These are phyloP conservation scores for Crithidia fasciculata DNA, from an alignment of 208 protist genomes.

Conservation along the genomic window DNA sequence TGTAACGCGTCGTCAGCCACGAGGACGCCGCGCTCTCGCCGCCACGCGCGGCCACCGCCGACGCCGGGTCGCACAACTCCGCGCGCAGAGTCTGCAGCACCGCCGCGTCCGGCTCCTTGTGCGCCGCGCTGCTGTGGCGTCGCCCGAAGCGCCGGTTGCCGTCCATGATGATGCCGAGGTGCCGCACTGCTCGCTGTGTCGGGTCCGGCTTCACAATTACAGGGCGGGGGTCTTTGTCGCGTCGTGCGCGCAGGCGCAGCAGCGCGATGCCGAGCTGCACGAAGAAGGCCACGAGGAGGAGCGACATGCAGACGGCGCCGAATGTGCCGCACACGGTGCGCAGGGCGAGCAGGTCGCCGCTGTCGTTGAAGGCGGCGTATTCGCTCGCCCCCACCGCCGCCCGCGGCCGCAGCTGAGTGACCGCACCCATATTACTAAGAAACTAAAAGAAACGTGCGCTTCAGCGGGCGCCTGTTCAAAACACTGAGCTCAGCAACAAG, in stretches of 20 bases:
- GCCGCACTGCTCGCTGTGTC: constrained; percentile 52
- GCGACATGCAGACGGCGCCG: constrained; percentile 23
- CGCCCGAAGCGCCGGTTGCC: constrained; percentile 85
- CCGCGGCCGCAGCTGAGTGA: background rate
- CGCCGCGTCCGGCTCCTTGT: constrained; percentile 14
- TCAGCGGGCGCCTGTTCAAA: too few relatives aligned
- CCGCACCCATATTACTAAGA: background rate
- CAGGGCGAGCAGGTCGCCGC: constrained; percentile 18
- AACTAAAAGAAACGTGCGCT: background rate
- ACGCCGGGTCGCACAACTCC: constrained; percentile 20
- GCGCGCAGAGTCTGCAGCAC: constrained; percentile 18
- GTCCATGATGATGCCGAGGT: constrained; percentile 93
- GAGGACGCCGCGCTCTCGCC: background rate
- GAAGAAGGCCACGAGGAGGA: constrained; percentile 29
- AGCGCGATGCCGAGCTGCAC: constrained; percentile 19
- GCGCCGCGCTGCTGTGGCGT: background rate
- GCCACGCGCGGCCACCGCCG: background rate
- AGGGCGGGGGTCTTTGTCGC: background rate
- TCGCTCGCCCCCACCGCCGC: background rate
- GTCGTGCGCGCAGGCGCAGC: constrained; percentile 1
- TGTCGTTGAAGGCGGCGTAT: constrained; percentile 16
- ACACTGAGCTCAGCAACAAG: too few relatives aligned
- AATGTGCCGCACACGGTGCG: constrained; percentile 36
- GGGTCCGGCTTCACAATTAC: background rate
- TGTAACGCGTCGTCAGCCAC: constrained; percentile 32